Base-by-base conservation (phyloP, 2,329 filamentous ascomycete species). In the Exophiala sideris region DNA sequence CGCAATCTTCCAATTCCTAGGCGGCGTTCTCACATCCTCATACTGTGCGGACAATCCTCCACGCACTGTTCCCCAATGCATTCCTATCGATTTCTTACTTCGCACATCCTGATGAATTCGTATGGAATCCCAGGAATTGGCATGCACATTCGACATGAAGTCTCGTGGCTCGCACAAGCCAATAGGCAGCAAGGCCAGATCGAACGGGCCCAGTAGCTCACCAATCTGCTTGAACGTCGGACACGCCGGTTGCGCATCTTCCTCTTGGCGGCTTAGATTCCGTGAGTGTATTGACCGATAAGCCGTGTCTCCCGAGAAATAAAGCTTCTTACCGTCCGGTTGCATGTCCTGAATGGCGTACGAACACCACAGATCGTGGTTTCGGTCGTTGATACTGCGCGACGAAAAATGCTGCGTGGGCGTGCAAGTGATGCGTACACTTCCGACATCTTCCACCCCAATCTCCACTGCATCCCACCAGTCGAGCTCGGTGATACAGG, bases 281-380 rank as follows among this genome's bases (percentile, higher is more conserved):
- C 35, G 38, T n/a, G 38, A 12, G 71, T 66, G 47, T 63, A 64
- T 57, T 2, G 50, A 52, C 38, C 73, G 74, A 57, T 79, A 80
- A 1, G 72, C 77, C 0, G 77, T 79, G 56, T 79, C 77, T 29
- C 77, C 76, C 36, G 77, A 70, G 57, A 79, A 79, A 63, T 60
- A 64, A 11, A 62, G 29, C 12, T 52, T 56, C 24, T 50, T 59
- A 33, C 52, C 39, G 2, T 39, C 29, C 4, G 45, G 48, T 33
- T 51, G 48, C 14, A 54, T 36, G 12, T 64, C 69, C 52, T 71
- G 66, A 3, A 78, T 41, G 4, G 72, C 67, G 71, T 73, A 80
- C 7, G 73, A 75, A 59, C 74, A 78, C 77, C 77, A 80, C 6
- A 79, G 62, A 3, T 73, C 72, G 7, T 67, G 62, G 21, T 71